phyloP scores from a whole-genome alignment of 345 rosid species.

The Toxicodendron radicans region DNA sequence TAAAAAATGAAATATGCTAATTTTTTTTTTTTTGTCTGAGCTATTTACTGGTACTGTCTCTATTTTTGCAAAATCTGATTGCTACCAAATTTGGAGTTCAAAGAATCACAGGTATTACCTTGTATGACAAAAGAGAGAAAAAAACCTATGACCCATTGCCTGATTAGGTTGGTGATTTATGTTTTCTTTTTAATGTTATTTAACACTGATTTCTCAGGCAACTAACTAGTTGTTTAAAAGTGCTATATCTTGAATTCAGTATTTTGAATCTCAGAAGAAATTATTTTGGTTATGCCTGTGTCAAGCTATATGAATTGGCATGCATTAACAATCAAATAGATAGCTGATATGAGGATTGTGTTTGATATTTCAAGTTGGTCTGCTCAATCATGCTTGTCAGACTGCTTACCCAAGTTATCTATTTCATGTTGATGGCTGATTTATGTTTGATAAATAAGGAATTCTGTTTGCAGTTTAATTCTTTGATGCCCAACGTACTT shows the following conservation, averaged over 20 bases:
- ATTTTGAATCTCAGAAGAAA: not conserved
- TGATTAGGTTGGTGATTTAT: constrained; percentile 63
- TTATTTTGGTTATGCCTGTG: not conserved
- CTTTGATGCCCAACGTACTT: not conserved
- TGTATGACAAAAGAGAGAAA: constrained; percentile 67
- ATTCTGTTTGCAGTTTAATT: not conserved
- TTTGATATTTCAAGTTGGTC: too few relatives aligned
- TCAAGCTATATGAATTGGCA: not conserved
- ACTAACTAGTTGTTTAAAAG: not conserved
- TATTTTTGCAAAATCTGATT: constrained; percentile 63
- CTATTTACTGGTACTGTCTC: constrained; percentile 17
- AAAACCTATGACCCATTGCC: constrained; percentile 64
- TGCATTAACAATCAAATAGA: too few relatives aligned
- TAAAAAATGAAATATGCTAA: too few relatives aligned
- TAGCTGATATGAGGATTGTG: too few relatives aligned
- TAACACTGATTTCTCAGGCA: not conserved
- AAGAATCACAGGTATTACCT: constrained; percentile 68
- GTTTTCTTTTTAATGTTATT: not conserved
- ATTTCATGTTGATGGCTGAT: not conserved
- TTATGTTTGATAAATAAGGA: not conserved
- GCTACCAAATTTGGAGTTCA: constrained; percentile 88
- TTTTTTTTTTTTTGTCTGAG: not conserved
- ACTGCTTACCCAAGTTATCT: too few relatives aligned
- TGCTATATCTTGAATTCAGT: not conserved
- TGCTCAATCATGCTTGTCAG: not conserved